These are phyloP conservation scores for Tetradesmus lagerheimii DNA, from an alignment of 139 green algal species.

Conservation along the genomic window DNA sequence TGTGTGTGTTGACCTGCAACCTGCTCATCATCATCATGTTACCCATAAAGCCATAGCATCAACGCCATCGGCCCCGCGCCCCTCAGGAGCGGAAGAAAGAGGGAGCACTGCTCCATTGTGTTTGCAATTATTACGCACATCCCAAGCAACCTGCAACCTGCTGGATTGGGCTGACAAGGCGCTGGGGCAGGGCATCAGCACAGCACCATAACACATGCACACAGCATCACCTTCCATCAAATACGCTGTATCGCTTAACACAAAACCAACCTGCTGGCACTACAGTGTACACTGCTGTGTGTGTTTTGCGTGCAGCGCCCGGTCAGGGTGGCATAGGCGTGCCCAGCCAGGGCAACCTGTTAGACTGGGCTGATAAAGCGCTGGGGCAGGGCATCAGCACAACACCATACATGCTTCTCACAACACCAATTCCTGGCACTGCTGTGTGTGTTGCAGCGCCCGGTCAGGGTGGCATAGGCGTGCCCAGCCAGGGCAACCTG, in stretches of 20 bases:
- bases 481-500: conserved; percentile 57
- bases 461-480: neutral
- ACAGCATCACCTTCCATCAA: neutral
- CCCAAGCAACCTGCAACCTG: conserved; percentile 65
- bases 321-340: neutral
- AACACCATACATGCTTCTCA: too few species aligned
- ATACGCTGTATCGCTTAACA: too few species aligned
- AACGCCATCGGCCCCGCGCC: too few species aligned
- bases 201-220: neutral
- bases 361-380: conserved; percentile 96
- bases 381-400: conserved; percentile 74
- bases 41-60: too few species aligned
- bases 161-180: conserved; percentile 95
- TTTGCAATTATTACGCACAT: too few species aligned
- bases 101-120: too few species aligned
- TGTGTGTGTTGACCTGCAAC: too few species aligned
- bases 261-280: too few species aligned
- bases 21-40: too few species aligned
- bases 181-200: conserved; percentile 87
- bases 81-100: too few species aligned
- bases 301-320: neutral
- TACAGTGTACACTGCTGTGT: neutral
- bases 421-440: too few species aligned
- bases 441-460: neutral
- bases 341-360: conserved; percentile 60